Evolutionary conservation across 139 green algal species (phyloP).

Genomic region (Pycnococcus provasolii): DNA sequence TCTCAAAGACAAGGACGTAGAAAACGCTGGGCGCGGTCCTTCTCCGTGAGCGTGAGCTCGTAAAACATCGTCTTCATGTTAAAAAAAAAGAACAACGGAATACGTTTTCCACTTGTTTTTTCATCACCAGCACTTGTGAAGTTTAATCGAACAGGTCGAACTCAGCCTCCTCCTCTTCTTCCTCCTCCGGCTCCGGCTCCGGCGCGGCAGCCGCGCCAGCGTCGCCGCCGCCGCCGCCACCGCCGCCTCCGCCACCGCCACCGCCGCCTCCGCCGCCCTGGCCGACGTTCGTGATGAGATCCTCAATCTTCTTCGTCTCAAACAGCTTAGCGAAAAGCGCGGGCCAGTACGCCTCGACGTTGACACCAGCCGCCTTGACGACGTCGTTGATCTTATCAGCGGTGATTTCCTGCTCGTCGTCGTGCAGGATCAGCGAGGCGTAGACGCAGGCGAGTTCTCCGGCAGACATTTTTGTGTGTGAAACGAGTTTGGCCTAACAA

Average conservation of each 20-base stretch:
- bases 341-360: slow-evolving; percentile 93
- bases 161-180: slow-evolving; percentile 68
- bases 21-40: no score
- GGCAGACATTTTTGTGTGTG: slow-evolving; percentile 47
- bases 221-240: slow-evolving; percentile 33
- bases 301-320: slow-evolving; percentile 78
- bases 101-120: no score
- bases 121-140: not conserved
- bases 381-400: slow-evolving; percentile 87
- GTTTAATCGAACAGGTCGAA: slow-evolving; percentile 36
- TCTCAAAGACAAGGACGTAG: no score
- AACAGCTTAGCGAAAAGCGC: slow-evolving; percentile 92
- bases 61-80: no score
- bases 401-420: slow-evolving; percentile 84
- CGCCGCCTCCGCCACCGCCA: slow-evolving; percentile 38
- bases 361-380: slow-evolving; percentile 74
- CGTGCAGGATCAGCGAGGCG: slow-evolving; percentile 86
- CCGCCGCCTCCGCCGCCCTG: slow-evolving; percentile 21
- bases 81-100: no score
- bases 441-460: slow-evolving; percentile 90
- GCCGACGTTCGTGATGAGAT: slow-evolving; percentile 95
- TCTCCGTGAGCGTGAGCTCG: no score
- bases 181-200: slow-evolving; percentile 67
- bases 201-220: slow-evolving; percentile 51
- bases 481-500: not conserved